Percentiles rank a stretch among this genome's conserved stretches.
Evolutionary conservation across 805 yeast species (phyloP).

Genomic region (Monosporozyma siamensis): DNA sequence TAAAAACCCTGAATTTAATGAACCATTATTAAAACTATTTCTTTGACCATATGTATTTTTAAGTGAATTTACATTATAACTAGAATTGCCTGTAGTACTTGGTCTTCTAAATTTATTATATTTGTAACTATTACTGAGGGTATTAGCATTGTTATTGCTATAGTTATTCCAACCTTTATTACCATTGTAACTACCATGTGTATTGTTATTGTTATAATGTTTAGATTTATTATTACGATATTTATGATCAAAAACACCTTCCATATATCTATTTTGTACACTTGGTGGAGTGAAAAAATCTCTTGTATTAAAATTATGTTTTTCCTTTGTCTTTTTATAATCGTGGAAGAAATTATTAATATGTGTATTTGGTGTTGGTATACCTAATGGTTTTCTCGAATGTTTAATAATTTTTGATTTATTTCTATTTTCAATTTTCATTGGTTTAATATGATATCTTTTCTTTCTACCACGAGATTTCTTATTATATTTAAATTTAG

Average conservation of each 20-base stretch:
- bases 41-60: conserved; percentile 9
- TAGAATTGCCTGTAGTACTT: conserved; percentile 17
- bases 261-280: conserved; percentile 62
- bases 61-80: not conserved
- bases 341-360: conserved; percentile 34
- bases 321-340: conserved; percentile 20
- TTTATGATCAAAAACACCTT: conserved; percentile 40
- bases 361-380: conserved; percentile 48
- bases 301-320: conserved; percentile 43
- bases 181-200: conserved; percentile 1
- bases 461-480: conserved; percentile 17
- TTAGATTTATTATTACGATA: conserved; percentile 18
- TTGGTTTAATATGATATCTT: conserved; percentile 17
- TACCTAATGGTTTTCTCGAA: conserved; percentile 52
- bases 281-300: conserved; percentile 76
- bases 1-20: conserved; percentile 6
- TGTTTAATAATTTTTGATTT: conserved; percentile 23
- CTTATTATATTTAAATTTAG: conserved; percentile 24
- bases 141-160: conserved; percentile 3
- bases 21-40: conserved; percentile 4
- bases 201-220: conserved; percentile 13
- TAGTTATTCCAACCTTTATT: conserved; percentile 8
- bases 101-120: conserved; percentile 16
- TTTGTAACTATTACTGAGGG: conserved; percentile 1
- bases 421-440: conserved; percentile 19